Base-by-base conservation (phyloP, 2,329 filamentous ascomycete genomes). In the Tolypocladium inflatum region DNA sequence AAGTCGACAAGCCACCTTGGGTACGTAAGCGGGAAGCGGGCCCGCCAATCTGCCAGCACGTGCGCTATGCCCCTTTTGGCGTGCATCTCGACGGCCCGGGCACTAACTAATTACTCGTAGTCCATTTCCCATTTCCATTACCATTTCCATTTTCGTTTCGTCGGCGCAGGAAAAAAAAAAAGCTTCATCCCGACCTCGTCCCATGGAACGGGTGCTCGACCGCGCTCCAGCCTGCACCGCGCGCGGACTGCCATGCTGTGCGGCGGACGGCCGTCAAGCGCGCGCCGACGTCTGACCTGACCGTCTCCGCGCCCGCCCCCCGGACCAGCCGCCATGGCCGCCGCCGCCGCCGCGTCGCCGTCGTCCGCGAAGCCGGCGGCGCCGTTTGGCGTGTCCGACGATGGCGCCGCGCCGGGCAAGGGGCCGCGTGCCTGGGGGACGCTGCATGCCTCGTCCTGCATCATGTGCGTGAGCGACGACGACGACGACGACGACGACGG, bases 361-460 rank as follows among this genome's bases (percentile, higher is more conserved):
- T 55, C 56, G 35, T 45, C 54, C 11, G 17, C 38, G 10, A 55
- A 19, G 37, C 37, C 52, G n/a, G 35, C 38, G 35, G 19, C 37
- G 38, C 13, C 42, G 33, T 39, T 59, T 13, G 26, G 57, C 57
- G 50, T 63, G 38, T 60, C 60, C 50, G 70, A 73, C 54, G 71
- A 71, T 62, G 60, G 68, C 54, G 62, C 61, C 21, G 62, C 60
- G 17, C 59, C 13, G 43, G 50, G 8, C 8, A 59, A 58, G 41
- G 3, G 15, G 35, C 23, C 17, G 13, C 50, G 50, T 23, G 38
- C 33, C 26, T 57, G 63, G 38, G 61, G 58, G 42, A 57, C 60
- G 39, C 54, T 73, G 43, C 72, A 74, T 60, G 69, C 73, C 4
- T 65, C 72, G 51, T 65, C 71, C 19, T 67, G 70, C 57, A 71